Conservation (phyloP, 192 early-diverging fungal species). For the Umbelopsis sp. region DNA sequence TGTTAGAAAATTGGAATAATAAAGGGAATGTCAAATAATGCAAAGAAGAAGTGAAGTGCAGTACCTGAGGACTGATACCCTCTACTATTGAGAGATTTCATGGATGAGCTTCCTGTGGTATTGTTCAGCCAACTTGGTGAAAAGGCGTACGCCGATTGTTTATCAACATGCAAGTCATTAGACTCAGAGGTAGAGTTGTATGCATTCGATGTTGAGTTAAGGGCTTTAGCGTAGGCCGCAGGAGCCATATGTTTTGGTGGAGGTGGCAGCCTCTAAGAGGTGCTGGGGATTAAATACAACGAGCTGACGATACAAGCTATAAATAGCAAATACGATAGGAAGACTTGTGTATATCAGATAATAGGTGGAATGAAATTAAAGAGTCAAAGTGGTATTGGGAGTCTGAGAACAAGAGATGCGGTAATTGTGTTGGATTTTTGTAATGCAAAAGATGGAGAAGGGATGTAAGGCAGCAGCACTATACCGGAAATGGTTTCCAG, state of each 20-base stretch:
- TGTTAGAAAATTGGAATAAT: neutral
- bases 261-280: slow-evolving; percentile 13
- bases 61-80: neutral
- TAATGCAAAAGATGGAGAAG: neutral
- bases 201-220: slow-evolving; percentile 1
- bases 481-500: neutral
- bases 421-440: neutral
- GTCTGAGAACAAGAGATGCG: neutral
- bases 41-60: neutral
- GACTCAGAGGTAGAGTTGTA: neutral
- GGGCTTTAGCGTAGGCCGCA: slow-evolving; percentile 8
- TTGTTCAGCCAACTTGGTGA: slow-evolving; percentile 8
- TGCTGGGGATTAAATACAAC: neutral
- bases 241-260: slow-evolving; percentile 9
- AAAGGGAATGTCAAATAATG: neutral
- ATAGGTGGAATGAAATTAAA: neutral
- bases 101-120: neutral
- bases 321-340: neutral
- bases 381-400: neutral
- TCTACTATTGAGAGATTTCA: neutral
- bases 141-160: neutral
- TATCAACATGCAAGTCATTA: neutral
- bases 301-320: neutral
- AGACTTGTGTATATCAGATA: neutral
- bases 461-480: neutral